These are phyloP conservation scores for Nephelium lappaceum DNA, from an alignment of 345 rosid species.

Conservation along the genomic window DNA sequence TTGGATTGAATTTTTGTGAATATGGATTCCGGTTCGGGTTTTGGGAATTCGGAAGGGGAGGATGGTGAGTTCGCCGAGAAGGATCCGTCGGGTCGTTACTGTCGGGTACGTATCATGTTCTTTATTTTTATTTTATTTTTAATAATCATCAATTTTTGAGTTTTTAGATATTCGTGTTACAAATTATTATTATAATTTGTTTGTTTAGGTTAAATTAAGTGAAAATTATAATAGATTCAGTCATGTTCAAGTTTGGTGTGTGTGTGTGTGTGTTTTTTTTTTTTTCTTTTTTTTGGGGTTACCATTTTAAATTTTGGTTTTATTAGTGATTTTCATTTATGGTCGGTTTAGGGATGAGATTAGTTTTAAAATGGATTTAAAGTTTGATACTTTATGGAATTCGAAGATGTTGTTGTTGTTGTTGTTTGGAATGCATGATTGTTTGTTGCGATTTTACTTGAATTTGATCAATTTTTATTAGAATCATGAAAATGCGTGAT, in stretches of 20 bases:
- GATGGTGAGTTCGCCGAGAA: constrained; percentile 56
- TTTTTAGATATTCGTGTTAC: not conserved
- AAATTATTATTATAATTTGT: not conserved
- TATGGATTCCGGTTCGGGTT: constrained; percentile 41
- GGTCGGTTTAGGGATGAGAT: not conserved
- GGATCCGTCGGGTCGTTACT: constrained; percentile 70
- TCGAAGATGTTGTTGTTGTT: not conserved
- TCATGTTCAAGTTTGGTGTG: no score
- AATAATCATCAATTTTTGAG: not conserved
- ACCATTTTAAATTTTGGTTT: not conserved
- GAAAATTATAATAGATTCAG: not conserved
- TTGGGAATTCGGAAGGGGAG: constrained; percentile 28
- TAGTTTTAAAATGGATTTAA: not conserved
- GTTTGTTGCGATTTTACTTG: not conserved
- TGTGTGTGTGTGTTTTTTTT: no score
- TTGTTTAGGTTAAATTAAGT: not conserved
- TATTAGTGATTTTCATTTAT: not conserved
- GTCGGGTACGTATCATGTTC: constrained; percentile 48
- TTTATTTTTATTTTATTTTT: not conserved
- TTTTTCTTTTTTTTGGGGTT: no score
- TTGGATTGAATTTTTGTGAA: constrained; percentile 17
- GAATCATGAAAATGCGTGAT: not conserved
- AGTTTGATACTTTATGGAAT: not conserved
- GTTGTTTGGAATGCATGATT: not conserved
- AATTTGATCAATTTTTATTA: not conserved